Conservation (phyloP, 2,329 filamentous ascomycete genomes). For the Ascochyta viciae-villosae region DNA sequence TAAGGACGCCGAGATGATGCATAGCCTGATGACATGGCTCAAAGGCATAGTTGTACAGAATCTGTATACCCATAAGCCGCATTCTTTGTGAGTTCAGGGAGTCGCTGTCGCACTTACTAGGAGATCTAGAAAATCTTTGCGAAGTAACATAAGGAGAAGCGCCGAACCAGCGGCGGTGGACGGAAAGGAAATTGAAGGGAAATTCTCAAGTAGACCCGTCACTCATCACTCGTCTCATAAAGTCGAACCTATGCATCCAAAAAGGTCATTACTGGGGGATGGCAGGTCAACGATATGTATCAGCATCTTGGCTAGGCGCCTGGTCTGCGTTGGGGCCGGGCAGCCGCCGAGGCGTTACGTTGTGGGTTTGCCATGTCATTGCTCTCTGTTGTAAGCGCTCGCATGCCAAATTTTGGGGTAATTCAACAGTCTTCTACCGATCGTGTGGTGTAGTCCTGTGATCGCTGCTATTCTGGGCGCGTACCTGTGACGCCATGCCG, state of each 20-base stretch:
- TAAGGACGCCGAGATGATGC: constrained; percentile 45
- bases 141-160: constrained; percentile 43
- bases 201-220: constrained; percentile 46
- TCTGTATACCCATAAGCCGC: constrained; percentile 40
- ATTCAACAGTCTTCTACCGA: constrained; percentile 34
- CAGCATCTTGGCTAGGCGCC: constrained; percentile 37
- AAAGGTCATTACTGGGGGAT: constrained; percentile 27
- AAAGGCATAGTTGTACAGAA: constrained; percentile 50
- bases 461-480: constrained; percentile 41
- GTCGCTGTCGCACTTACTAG: constrained; percentile 35
- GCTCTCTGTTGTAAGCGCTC: constrained; percentile 45
- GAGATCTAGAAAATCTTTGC: constrained; percentile 32
- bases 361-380: constrained; percentile 36
- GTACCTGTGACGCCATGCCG: constrained; percentile 32
- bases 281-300: constrained; percentile 48
- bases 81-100: constrained; percentile 22
- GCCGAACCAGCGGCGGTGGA: constrained; percentile 47
- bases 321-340: constrained; percentile 39
- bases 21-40: constrained; percentile 47
- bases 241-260: constrained; percentile 38
- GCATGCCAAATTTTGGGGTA: constrained; percentile 25
- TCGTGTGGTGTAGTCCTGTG: constrained; percentile 40
- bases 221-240: constrained; percentile 46
- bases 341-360: constrained; percentile 48
- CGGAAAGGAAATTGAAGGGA: constrained; percentile 46